Base-by-base conservation (phyloP, 75 land plant species). In the Cunninghamia lanceolata region DNA sequence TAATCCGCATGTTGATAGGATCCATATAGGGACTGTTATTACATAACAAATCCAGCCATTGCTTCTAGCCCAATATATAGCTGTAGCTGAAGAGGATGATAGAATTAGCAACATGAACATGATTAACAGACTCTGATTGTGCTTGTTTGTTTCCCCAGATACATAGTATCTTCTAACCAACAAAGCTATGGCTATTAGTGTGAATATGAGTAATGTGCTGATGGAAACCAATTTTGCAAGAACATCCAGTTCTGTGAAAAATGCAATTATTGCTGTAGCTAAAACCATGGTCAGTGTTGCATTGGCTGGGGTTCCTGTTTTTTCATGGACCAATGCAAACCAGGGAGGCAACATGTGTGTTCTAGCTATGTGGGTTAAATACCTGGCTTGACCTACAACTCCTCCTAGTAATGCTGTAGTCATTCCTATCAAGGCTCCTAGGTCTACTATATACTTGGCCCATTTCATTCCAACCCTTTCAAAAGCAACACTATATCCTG, bases 371-470 rank as follows among this genome's bases (percentile, higher is more conserved):
- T 96, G 98, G 32, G 98, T 91, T 36, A 96, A 85, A 83, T 96
- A 96, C 54, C 98, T 85, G 1, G 98, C 98, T 73, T 94, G 94
- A 4, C 96, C 96, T 9, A 96, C 96, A 0, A 96, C 90, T 11
- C 91, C 71, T 2, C 93, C 94, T 1, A 96, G 90, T 43, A 96
- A 84, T 19, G 92, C 95, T 2, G 95, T 91, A 2, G 98, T 94
- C 94, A 95, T 95, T 34, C 95, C 96, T 75, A 95, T 95, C 28
- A 97, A 83, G 5, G 99, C 99, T 8, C 96, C 96, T 15, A 92
- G 71, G 19, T 97, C 93, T 14, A 97, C 99, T 8, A 97, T 84
- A 86, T 96, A 97, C 89, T 96, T 91, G 2, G 95, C 99, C 99
- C 99, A 97, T 0, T 84, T 84, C 96, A 93, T 89, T 0, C 96